These are phyloP conservation scores for Oryza longistaminata DNA, from an alignment of 176 grass and related monocot species.

Conservation along the genomic window DNA sequence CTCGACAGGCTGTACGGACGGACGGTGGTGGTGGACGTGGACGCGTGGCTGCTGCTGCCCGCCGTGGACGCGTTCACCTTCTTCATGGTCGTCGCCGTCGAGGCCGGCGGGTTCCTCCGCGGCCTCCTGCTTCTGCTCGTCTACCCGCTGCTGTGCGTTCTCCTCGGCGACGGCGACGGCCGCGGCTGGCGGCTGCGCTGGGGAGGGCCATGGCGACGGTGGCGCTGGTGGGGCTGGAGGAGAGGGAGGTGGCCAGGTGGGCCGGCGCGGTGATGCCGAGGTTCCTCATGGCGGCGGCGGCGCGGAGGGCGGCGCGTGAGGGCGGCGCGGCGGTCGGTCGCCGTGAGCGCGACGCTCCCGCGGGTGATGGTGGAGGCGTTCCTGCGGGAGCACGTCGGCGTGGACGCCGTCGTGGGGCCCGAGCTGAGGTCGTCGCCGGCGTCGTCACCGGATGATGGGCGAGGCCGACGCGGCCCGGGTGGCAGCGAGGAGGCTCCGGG, in stretches of 20 bases:
- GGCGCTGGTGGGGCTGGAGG: slow-evolving; percentile 59
- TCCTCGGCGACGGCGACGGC: slow-evolving; percentile 30
- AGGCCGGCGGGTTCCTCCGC: slow-evolving; percentile 66
- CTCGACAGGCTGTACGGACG: slow-evolving; percentile 36
- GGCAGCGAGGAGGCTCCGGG: neutral
- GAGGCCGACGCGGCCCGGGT: neutral
- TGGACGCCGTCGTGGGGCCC: slow-evolving; percentile 58
- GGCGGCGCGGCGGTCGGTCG: slow-evolving; percentile 48
- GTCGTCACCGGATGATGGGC: slow-evolving; percentile 31
- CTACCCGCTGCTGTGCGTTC: slow-evolving; percentile 40
- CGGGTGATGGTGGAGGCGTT: slow-evolving; percentile 78
- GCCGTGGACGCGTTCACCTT: slow-evolving; percentile 57
- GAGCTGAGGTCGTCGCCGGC: slow-evolving; percentile 41
- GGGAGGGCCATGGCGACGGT: slow-evolving; percentile 63
- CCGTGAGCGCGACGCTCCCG: slow-evolving; percentile 55
- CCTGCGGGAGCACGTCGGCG: slow-evolving; percentile 61
- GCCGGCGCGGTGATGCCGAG: slow-evolving; percentile 61
- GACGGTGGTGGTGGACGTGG: slow-evolving; percentile 63
- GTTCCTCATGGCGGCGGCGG: slow-evolving; percentile 62
- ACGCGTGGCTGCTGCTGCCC: slow-evolving; percentile 62
- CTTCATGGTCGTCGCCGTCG: slow-evolving; percentile 88
- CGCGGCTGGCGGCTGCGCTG: slow-evolving; percentile 7
- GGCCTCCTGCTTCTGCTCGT: slow-evolving; percentile 51
- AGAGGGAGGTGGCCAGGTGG: slow-evolving; percentile 45
- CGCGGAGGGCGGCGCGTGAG: slow-evolving; percentile 55